phyloP scores from a whole-genome alignment of 306 rosid genomes.

The Vigna hirtella region DNA sequence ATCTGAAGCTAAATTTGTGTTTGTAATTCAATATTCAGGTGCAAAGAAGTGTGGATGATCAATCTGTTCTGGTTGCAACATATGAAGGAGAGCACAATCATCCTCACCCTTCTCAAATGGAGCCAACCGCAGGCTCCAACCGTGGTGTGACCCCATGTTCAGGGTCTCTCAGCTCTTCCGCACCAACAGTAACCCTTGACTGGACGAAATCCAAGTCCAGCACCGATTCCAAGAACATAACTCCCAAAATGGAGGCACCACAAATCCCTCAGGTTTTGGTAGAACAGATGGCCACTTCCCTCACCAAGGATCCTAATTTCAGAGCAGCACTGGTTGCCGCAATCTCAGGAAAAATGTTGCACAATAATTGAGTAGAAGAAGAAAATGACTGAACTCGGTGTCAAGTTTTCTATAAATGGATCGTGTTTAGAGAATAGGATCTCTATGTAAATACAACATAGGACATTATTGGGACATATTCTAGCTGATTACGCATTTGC shows the following conservation, averaged over 20 bases:
- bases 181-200: constrained; percentile 63
- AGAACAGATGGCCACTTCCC: constrained; percentile 92
- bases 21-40: constrained; percentile 60
- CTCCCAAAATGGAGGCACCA: constrained; percentile 57
- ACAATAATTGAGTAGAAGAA: constrained; percentile 34
- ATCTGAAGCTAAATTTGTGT: constrained; percentile 38
- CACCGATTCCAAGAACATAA: constrained; percentile 43
- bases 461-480: constrained; percentile 38
- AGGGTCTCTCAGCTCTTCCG: constrained; percentile 51
- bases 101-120: constrained; percentile 66
- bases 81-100: constrained; percentile 99
- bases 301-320: constrained; percentile 90
- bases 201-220: constrained; percentile 64
- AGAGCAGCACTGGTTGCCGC: constrained; percentile 93
- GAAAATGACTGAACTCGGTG: constrained; percentile 36
- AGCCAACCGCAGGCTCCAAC: constrained; percentile 58
- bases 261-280: constrained; percentile 72
- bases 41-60: constrained; percentile 95
- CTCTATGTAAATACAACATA: constrained; percentile 65
- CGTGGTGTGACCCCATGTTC: constrained; percentile 52
- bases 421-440: constrained; percentile 46
- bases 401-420: constrained; percentile 21
- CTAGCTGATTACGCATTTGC: constrained; percentile 35
- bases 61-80: constrained; percentile 82
- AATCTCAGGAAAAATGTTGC: constrained; percentile 79